These are phyloP conservation scores for Aspergillus pseudoglaucus DNA, from an alignment of 2,329 filamentous ascomycete genomes.

Conservation along the genomic window DNA sequence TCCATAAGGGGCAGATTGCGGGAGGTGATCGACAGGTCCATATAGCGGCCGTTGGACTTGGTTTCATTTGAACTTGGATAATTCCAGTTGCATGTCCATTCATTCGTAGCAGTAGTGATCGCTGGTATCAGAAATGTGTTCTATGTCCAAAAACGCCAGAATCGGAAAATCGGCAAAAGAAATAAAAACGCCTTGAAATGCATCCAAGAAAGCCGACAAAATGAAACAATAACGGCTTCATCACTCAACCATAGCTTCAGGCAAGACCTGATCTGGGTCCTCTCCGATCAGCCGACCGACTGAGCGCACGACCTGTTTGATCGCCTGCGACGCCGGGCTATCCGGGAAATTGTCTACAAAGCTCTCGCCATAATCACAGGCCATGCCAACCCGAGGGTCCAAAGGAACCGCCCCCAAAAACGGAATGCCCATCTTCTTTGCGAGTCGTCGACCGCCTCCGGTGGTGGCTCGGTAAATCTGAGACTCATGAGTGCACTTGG, in stretches of 20 bases:
- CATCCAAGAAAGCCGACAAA: constrained; percentile 2
- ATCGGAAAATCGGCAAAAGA: constrained; percentile 1
- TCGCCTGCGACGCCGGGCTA: constrained; percentile 78
- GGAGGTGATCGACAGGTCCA: not conserved
- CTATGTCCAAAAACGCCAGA: constrained; percentile 17
- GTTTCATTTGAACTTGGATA: too few species aligned
- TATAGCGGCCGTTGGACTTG: not conserved
- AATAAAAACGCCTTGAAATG: constrained; percentile 4
- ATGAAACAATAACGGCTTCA: constrained; percentile 3
- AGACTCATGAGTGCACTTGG: constrained; percentile 71
- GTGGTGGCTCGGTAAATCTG: constrained; percentile 91
- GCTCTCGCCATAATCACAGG: constrained; percentile 94
- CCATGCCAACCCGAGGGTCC: constrained; percentile 90
- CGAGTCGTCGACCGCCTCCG: constrained; percentile 73
- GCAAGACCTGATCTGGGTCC: constrained; percentile 47
- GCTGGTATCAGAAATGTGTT: constrained; percentile 13
- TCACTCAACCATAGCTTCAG: constrained; percentile 26
- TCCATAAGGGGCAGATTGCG: not conserved
- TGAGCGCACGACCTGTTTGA: constrained; percentile 71
- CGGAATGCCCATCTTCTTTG: constrained; percentile 77
- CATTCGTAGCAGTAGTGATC: constrained; percentile 1
- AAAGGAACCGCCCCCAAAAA: constrained; percentile 87
- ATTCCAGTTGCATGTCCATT: too few species aligned
- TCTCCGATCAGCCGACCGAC: constrained; percentile 62
- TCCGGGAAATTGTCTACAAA: constrained; percentile 93